phyloP scores from a whole-genome alignment of 441 rosid species.

The Viola pubescens region DNA sequence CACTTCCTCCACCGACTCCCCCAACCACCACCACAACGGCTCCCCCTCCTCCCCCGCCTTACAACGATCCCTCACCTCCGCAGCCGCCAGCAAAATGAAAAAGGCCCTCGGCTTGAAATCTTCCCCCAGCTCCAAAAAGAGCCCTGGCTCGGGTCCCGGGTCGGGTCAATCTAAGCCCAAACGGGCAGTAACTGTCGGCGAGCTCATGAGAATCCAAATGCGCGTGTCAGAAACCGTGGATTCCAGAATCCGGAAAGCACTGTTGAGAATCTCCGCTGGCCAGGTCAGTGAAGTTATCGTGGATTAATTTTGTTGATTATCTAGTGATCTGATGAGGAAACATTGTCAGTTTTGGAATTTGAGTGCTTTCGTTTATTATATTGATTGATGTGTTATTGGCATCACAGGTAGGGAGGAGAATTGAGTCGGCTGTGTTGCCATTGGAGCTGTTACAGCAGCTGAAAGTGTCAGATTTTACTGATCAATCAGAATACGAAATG shows the following conservation, averaged over 20 bases:
- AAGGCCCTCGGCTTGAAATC: slow-evolving; percentile 87
- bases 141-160: slow-evolving; percentile 54
- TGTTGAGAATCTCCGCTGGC: slow-evolving; percentile 72
- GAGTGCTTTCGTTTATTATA: not conserved
- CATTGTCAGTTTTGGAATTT: not conserved
- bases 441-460: slow-evolving; percentile 89
- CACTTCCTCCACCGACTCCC: slow-evolving; percentile 32
- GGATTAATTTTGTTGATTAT: not conserved
- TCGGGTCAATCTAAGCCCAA: slow-evolving; percentile 52
- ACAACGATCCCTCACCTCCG: slow-evolving; percentile 76
- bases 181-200: slow-evolving; percentile 71
- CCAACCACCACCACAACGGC: slow-evolving; percentile 17
- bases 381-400: slow-evolving; percentile 11
- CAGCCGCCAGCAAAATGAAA: slow-evolving; percentile 94
- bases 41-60: slow-evolving; percentile 43
- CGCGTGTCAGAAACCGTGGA: slow-evolving; percentile 63
- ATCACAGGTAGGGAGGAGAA: slow-evolving; percentile 74
- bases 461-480: slow-evolving; percentile 76
- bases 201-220: slow-evolving; percentile 93
- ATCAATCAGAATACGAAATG: slow-evolving; percentile 72
- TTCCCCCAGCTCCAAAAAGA: slow-evolving; percentile 49
- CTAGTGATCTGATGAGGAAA: not conserved
- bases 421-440: slow-evolving; percentile 83
- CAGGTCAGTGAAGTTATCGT: slow-evolving; percentile 44
- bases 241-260: slow-evolving; percentile 81